Percentiles rank a stretch among this genome's conserved stretches.
Evolutionary conservation across 2,329 filamentous ascomycete species (phyloP).

Genomic region (Chaetothyriales sp.): DNA sequence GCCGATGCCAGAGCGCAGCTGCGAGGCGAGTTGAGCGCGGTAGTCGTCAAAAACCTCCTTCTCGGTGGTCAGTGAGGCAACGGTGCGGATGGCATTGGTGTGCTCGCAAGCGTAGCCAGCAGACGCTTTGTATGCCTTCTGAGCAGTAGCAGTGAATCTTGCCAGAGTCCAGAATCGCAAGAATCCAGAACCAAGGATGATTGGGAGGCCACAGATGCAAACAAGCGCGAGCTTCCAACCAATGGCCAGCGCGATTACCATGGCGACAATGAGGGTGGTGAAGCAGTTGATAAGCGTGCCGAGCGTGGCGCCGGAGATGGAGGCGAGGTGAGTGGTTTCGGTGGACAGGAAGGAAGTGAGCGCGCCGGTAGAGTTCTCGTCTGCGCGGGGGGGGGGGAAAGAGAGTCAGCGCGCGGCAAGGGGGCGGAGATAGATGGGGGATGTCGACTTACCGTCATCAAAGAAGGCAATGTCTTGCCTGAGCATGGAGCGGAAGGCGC

Average conservation of each 20-base stretch:
- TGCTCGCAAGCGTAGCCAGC: constrained; percentile 86
- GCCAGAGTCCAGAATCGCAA: constrained; percentile 75
- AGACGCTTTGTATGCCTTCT: constrained; percentile 63
- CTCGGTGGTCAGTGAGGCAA: constrained; percentile 81
- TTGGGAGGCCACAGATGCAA: constrained; percentile 62
- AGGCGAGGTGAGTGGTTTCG: constrained; percentile 76
- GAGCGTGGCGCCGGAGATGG: constrained; percentile 74
- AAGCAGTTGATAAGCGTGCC: constrained; percentile 70
- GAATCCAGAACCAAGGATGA: constrained; percentile 70
- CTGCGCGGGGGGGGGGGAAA: constrained; percentile 26
- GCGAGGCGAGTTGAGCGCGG: constrained; percentile 49
- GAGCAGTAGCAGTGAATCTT: constrained; percentile 64
- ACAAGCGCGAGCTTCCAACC: constrained; percentile 84
- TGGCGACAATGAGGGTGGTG: constrained; percentile 65
- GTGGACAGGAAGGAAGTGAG: constrained; percentile 81
- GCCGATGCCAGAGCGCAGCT: constrained; percentile 53
- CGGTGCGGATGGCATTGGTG: constrained; percentile 84
- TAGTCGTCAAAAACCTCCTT: constrained; percentile 64
- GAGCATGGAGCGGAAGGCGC: constrained; percentile 73
- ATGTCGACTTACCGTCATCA: constrained; percentile 37
- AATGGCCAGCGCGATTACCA: constrained; percentile 56
- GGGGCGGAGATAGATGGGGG: not conserved
- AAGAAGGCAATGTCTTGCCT: constrained; percentile 91
- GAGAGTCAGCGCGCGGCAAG: not conserved
- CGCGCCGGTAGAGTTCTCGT: constrained; percentile 78